Evolutionary conservation across 2,329 filamentous ascomycete genomes (phyloP).

Genomic region (Metarhizium sp.): DNA sequence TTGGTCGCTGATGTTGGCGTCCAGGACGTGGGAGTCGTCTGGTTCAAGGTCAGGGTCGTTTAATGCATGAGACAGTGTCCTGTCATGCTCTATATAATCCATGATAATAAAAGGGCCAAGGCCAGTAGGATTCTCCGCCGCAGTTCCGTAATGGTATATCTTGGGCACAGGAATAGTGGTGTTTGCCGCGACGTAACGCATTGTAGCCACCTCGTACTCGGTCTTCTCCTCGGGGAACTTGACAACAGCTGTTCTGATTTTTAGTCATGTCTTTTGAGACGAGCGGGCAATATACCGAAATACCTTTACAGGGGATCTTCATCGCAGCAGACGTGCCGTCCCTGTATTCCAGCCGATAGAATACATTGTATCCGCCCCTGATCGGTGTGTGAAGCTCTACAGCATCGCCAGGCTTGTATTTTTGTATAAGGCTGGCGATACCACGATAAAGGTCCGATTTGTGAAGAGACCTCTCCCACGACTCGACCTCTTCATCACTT

Average conservation of each 20-base stretch:
- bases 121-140: conserved; percentile 20
- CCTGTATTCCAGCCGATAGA: conserved; percentile 21
- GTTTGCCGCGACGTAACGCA: conserved; percentile 20
- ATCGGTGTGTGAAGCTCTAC: conserved; percentile 14
- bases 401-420: conserved; percentile 14
- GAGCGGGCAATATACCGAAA: conserved; percentile 11
- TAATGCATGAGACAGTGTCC: conserved; percentile 15
- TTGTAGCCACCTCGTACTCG: conserved; percentile 22
- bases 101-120: conserved; percentile 28
- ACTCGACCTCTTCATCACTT: conserved; percentile 13
- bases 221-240: conserved; percentile 22
- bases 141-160: conserved; percentile 16
- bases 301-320: conserved; percentile 19
- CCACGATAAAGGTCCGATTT: conserved; percentile 10
- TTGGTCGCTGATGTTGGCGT: conserved; percentile 22
- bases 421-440: conserved; percentile 14
- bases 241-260: neutral
- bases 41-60: conserved; percentile 12
- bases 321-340: conserved; percentile 21
- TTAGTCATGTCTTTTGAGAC: neutral
- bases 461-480: conserved; percentile 15
- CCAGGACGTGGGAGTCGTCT: conserved; percentile 19
- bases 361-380: conserved; percentile 20
- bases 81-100: conserved; percentile 22
- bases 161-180: conserved; percentile 23